Conservation (phyloP, 306 rosid species). For the Glycine tomentella region DNA sequence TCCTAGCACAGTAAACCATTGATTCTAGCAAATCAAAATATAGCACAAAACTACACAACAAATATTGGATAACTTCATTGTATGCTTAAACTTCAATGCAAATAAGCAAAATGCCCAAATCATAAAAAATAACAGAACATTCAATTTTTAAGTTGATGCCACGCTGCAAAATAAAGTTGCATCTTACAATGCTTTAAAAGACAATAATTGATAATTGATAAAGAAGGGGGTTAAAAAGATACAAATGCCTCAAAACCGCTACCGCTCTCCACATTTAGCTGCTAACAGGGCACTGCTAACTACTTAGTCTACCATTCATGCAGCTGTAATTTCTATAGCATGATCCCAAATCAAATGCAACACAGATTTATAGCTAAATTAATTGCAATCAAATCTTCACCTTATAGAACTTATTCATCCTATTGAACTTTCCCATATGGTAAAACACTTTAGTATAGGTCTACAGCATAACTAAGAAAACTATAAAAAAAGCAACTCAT, state of each 20-base stretch:
- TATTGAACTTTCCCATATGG: background rate
- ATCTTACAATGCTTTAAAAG: background rate
- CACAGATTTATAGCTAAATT: background rate
- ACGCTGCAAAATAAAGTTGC: constrained; percentile 2
- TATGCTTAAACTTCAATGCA: background rate
- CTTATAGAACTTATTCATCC: background rate
- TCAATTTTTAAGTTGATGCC: background rate
- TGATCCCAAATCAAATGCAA: background rate
- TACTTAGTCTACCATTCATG: background rate
- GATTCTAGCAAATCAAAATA: background rate
- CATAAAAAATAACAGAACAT: background rate
- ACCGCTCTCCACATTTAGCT: no score
- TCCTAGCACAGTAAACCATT: background rate
- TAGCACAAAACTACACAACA: background rate
- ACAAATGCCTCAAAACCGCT: background rate
- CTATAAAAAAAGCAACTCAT: background rate
- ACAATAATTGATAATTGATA: no score
- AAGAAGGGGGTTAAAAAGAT: background rate
- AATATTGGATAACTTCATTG: background rate
- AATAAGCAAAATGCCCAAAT: background rate
- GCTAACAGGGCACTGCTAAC: no score
- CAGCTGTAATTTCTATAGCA: background rate
- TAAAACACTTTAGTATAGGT: background rate
- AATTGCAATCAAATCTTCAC: background rate
- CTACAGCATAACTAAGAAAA: background rate